phyloP scores from a whole-genome alignment of 2,329 filamentous ascomycete species.

The Leptographium lundbergii region DNA sequence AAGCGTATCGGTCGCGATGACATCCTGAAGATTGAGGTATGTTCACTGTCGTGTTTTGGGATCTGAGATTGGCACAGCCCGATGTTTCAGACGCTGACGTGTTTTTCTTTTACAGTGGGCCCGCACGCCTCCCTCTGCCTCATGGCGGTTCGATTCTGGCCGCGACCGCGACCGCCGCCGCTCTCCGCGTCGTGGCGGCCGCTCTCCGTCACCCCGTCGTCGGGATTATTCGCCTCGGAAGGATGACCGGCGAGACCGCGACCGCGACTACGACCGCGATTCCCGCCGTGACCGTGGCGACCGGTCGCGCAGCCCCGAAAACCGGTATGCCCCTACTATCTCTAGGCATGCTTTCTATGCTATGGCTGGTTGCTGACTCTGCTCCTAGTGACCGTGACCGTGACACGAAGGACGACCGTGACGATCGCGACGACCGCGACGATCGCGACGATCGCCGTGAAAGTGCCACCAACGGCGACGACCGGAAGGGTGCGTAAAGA shows the following conservation, averaged over 20 bases:
- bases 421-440: conserved; percentile 59
- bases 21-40: conserved; percentile 91
- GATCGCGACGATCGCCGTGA: conserved; percentile 65
- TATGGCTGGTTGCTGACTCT: background rate
- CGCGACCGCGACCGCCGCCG: conserved; percentile 59
- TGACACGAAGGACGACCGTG: conserved; percentile 31
- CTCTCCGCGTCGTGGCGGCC: conserved; percentile 50
- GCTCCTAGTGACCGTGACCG: conserved; percentile 25
- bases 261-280: conserved; percentile 61
- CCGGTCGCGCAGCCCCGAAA: conserved; percentile 59
- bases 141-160: conserved; percentile 94
- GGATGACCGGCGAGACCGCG: conserved; percentile 72
- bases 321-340: conserved; percentile 28
- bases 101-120: conserved; percentile 60
- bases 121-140: conserved; percentile 91
- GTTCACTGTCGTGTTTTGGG: conserved; percentile 15
- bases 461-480: conserved; percentile 70
- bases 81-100: background rate
- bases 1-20: conserved; percentile 96
- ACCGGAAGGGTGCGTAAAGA: conserved; percentile 67
- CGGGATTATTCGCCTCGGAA: conserved; percentile 80
- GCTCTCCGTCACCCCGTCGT: conserved; percentile 68
- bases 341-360: background rate
- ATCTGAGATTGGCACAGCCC: background rate
- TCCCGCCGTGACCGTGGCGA: conserved; percentile 57